Conservation (phyloP, 2,329 filamentous ascomycete genomes). For the Dichotomopilus funicola region DNA sequence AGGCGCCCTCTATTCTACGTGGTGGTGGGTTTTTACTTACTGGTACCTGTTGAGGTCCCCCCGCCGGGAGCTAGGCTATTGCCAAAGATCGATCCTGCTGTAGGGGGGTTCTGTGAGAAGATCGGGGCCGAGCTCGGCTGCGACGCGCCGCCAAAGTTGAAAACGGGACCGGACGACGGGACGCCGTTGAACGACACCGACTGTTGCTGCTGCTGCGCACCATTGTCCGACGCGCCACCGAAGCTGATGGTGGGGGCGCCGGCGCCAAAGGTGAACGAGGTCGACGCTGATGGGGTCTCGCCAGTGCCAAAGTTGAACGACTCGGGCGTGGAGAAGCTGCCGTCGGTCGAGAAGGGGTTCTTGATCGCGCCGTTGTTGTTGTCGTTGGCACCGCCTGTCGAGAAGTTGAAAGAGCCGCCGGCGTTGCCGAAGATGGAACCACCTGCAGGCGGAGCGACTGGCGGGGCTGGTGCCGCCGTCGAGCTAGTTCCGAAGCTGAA, state of each 20-base stretch:
- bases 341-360: constrained; percentile 33
- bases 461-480: constrained; percentile 14
- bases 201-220: constrained; percentile 11
- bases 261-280: constrained; percentile 24
- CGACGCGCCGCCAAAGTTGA: constrained; percentile 36
- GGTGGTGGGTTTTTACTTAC: constrained; percentile 31
- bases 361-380: constrained; percentile 30
- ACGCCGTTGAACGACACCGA: constrained; percentile 9
- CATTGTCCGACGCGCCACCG: constrained; percentile 26
- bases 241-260: constrained; percentile 35
- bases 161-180: constrained; percentile 12
- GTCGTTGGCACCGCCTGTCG: constrained; percentile 24
- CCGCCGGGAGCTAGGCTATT: constrained; percentile 28
- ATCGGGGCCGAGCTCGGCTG: constrained; percentile 21
- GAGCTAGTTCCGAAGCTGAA: constrained; percentile 20
- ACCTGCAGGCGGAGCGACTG: constrained; percentile 10
- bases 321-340: constrained; percentile 22
- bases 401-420: constrained; percentile 36
- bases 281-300: constrained; percentile 19
- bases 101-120: constrained; percentile 26
- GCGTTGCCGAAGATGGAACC: constrained; percentile 26
- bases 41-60: constrained; percentile 37
- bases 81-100: constrained; percentile 28
- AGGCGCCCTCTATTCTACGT: background rate
- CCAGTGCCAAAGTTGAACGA: constrained; percentile 38